Percentiles rank a stretch among this genome's conserved stretches.
Conservation (phyloP, 2,329 filamentous ascomycete genomes). For the Orbilia oligospora region DNA sequence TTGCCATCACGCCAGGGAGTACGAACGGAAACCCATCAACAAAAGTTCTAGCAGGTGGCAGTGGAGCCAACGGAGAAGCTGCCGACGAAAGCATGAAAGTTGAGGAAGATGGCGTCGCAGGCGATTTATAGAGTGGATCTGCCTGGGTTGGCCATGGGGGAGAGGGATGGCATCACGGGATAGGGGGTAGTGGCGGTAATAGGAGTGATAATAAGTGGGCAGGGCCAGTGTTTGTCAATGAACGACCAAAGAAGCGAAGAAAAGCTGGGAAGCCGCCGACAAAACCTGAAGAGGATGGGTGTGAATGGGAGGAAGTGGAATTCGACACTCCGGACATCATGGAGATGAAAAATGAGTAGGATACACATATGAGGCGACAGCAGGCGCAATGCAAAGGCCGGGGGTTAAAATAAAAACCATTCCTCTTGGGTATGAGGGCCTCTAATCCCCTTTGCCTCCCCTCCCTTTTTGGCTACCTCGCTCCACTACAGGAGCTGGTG, state of each 20-base stretch:
- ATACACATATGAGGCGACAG: background rate
- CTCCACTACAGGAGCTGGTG: background rate
- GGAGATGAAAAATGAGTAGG: background rate
- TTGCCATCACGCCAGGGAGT: conserved; percentile 84
- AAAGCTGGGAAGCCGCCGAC: background rate
- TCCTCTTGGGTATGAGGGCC: background rate
- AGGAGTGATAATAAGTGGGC: background rate
- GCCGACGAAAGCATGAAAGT: conserved; percentile 59
- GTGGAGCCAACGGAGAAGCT: conserved; percentile 21
- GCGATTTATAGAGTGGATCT: conserved; percentile 56
- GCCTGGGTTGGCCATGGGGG: background rate
- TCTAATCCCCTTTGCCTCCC: background rate
- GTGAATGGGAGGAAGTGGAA: conserved; percentile 35
- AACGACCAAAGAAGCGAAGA: conserved; percentile 10
- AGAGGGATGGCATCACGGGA: background rate
- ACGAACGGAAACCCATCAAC: conserved; percentile 32
- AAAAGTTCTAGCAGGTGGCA: conserved; percentile 51
- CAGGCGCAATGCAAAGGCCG: background rate
- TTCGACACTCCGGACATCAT: conserved; percentile 31
- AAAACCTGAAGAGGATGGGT: background rate
- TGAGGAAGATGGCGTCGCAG: conserved; percentile 50
- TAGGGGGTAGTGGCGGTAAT: background rate
- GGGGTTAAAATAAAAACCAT: background rate
- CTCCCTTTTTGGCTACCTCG: background rate
- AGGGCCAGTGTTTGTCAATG: conserved; percentile 6